These are phyloP conservation scores for Paramecium pentaurelia DNA, from an alignment of 73 alveolate species.

Conservation along the genomic window DNA sequence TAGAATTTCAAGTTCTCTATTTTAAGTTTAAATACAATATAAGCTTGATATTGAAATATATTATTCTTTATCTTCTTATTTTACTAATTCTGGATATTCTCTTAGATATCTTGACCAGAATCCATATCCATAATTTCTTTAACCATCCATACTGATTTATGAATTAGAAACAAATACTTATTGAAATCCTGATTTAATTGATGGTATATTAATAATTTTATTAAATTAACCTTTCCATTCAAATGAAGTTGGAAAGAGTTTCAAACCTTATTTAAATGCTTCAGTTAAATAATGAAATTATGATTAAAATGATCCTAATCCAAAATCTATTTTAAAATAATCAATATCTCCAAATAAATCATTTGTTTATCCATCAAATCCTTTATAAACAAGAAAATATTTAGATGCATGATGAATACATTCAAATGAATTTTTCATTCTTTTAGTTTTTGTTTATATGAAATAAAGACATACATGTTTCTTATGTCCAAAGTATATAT, in stretches of 20 bases:
- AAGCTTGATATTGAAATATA: not conserved
- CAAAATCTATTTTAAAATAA: not conserved
- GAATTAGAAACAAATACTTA: not conserved
- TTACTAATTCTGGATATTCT: not conserved
- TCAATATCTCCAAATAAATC: not conserved
- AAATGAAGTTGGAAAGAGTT: constrained; percentile 1
- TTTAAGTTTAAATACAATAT: not conserved
- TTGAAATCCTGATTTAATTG: not conserved
- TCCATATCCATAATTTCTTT: constrained; percentile 24
- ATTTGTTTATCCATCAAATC: not conserved
- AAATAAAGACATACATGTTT: not conserved
- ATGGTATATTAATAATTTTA: not conserved
- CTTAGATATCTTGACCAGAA: constrained; percentile 23
- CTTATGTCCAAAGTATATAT: not conserved
- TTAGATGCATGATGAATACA: not conserved
- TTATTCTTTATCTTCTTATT: not conserved
- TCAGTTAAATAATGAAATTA: not conserved
- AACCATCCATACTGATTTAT: not conserved
- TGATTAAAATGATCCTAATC: not conserved
- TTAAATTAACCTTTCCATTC: not conserved
- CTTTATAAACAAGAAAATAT: not conserved
- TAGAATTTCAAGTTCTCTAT: not conserved
- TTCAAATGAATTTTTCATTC: not conserved
- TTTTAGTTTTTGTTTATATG: not conserved
- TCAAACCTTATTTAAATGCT: constrained; percentile 5